Conservation (phyloP, 345 rosid species). For the Syzygium jambos region DNA sequence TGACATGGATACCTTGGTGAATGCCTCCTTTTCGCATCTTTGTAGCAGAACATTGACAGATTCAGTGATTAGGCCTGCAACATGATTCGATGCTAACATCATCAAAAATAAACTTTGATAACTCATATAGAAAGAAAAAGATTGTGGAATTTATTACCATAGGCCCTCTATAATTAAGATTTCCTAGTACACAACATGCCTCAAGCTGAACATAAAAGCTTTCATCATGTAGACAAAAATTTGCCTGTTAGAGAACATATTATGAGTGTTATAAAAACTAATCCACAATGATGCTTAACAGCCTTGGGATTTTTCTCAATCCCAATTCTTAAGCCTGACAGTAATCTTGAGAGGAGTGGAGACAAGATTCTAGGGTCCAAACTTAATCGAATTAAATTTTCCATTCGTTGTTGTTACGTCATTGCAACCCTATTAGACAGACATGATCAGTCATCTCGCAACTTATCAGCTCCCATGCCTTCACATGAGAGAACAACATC, state of each 20-base stretch:
- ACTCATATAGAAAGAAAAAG: background rate
- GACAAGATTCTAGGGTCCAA: background rate
- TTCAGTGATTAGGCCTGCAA: slow-evolving; percentile 61
- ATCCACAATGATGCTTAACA: background rate
- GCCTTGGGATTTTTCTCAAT: background rate
- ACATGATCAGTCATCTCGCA: background rate
- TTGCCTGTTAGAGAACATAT: background rate
- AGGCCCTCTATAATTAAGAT: background rate
- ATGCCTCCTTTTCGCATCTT: slow-evolving; percentile 64
- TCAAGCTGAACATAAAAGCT: background rate
- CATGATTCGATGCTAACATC: background rate
- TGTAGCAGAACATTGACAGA: slow-evolving; percentile 59
- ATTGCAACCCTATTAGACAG: background rate
- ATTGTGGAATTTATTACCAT: background rate
- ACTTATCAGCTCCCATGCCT: background rate
- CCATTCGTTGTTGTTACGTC: background rate
- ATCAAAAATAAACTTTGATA: background rate
- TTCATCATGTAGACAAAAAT: background rate
- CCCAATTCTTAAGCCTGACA: background rate
- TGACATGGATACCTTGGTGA: slow-evolving; percentile 46
- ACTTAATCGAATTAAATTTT: background rate
- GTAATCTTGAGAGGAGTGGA: background rate
- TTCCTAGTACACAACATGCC: background rate
- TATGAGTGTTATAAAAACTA: background rate
- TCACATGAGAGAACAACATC: background rate